phyloP scores from a whole-genome alignment of 441 rosid species.

The Isatis lusitanica region DNA sequence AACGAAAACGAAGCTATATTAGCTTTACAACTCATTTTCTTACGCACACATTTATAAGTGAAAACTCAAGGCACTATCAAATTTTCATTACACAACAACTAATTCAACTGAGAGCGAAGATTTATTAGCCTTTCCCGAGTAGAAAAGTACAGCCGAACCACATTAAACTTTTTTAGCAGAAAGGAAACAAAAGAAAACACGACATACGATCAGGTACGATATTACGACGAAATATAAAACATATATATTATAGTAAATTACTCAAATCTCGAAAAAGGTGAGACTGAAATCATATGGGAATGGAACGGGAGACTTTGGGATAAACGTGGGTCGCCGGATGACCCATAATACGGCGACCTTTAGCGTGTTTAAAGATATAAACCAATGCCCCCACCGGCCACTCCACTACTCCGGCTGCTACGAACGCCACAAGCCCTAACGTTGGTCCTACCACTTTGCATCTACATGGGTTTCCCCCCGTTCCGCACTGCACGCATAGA shows the following conservation, averaged over 20 bases:
- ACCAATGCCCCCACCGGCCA: slow-evolving; percentile 82
- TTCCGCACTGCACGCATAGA: slow-evolving; percentile 67
- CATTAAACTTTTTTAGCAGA: not conserved
- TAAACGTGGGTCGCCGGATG: slow-evolving; percentile 73
- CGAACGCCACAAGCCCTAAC: slow-evolving; percentile 72
- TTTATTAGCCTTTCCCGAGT: not conserved
- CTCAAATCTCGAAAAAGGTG: not conserved
- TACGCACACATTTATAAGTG: too few relatives aligned
- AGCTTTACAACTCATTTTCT: too few relatives aligned
- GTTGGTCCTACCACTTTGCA: slow-evolving; percentile 83
- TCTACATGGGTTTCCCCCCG: slow-evolving; percentile 62
- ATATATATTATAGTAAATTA: not conserved
- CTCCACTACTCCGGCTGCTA: slow-evolving; percentile 58
- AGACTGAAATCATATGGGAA: slow-evolving; percentile 49
- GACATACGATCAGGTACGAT: slow-evolving; percentile 26
- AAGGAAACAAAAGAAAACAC: not conserved
- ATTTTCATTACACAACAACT: too few relatives aligned
- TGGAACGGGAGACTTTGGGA: slow-evolving; percentile 49
- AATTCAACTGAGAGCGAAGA: too few relatives aligned
- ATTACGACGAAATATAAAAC: not conserved
- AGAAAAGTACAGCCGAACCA: not conserved
- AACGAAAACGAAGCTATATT: not conserved
- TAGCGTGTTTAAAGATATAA: slow-evolving; percentile 59
- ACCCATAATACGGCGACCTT: slow-evolving; percentile 72
- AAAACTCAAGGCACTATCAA: too few relatives aligned